Evolutionary conservation across 2,329 filamentous ascomycete genomes (phyloP).

Genomic region (Penicillium sp.): DNA sequence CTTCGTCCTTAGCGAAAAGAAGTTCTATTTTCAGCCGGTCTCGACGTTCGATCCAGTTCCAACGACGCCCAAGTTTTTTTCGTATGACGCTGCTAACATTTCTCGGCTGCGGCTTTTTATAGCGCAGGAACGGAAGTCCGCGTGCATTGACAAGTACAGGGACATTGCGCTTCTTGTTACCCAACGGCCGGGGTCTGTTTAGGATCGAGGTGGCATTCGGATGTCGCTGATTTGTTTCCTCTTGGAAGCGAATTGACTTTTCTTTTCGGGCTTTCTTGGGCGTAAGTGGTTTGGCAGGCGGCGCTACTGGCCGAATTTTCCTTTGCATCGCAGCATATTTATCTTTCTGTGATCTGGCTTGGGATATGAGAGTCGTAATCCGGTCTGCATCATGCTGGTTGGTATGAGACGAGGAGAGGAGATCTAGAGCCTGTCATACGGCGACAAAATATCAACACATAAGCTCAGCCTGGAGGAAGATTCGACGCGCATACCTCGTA

Average conservation of each 20-base stretch:
- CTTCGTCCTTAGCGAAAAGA: constrained; percentile 42
- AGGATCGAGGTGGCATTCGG: constrained; percentile 38
- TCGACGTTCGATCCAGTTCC: constrained; percentile 36
- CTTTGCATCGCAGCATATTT: constrained; percentile 24
- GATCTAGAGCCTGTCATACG: constrained; percentile 37
- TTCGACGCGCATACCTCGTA: constrained; percentile 36
- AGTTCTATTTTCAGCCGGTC: constrained; percentile 32
- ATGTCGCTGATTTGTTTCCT: constrained; percentile 33
- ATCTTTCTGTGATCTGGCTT: constrained; percentile 24
- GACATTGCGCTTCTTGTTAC: constrained; percentile 41
- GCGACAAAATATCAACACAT: constrained; percentile 1
- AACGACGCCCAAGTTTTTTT: constrained; percentile 37
- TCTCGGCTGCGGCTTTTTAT: constrained; percentile 47
- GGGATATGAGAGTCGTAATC: constrained; percentile 30
- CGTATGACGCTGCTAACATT: constrained; percentile 41
- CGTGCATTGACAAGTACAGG: constrained; percentile 45
- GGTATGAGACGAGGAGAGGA: constrained; percentile 36
- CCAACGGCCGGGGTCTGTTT: constrained; percentile 34
- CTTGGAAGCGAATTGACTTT: constrained; percentile 28
- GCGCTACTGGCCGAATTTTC: constrained; percentile 12
- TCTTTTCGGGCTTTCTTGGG: constrained; percentile 25
- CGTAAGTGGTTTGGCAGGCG: constrained; percentile 25
- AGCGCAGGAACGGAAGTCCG: constrained; percentile 45
- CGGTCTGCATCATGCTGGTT: constrained; percentile 25
- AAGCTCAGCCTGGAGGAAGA: neutral